phyloP scores from a whole-genome alignment of 129 eudicot species.

The Pseudognaphalium luteoalbum region DNA sequence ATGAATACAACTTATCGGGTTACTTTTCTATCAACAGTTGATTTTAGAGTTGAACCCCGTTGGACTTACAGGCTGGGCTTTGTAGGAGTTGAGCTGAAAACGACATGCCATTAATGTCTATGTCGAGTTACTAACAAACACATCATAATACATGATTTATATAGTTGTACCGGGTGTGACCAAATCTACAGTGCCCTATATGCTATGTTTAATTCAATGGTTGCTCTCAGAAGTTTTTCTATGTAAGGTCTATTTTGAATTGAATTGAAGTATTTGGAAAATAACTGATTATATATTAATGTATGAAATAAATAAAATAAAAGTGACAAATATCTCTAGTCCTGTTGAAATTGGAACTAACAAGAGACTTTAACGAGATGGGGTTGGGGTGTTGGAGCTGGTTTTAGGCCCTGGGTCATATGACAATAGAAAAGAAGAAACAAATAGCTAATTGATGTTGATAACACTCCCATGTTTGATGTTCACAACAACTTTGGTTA shows the following conservation, averaged over 20 bases:
- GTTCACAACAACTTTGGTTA: conserved; percentile 19
- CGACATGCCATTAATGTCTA: too few relatives aligned
- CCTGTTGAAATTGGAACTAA: too few relatives aligned
- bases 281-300: too few relatives aligned
- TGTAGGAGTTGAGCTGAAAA: too few relatives aligned
- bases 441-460: conserved; percentile 29
- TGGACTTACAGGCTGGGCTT: not conserved
- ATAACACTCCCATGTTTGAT: conserved; percentile 27
- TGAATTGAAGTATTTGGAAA: too few relatives aligned
- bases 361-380: too few relatives aligned
- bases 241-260: too few relatives aligned
- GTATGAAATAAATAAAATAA: too few relatives aligned
- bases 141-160: not conserved
- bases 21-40: not conserved
- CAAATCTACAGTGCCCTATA: not conserved
- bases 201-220: not conserved
- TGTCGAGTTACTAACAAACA: not conserved
- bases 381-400: too few relatives aligned
- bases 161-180: not conserved
- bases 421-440: conserved; percentile 1
- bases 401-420: too few relatives aligned
- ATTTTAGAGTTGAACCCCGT: not conserved
- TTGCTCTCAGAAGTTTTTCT: too few relatives aligned
- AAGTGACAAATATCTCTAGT: too few relatives aligned
- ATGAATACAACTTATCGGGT: not conserved